These are phyloP conservation scores for Fraxinus ornus DNA, from an alignment of 305 asterid genomes.

Conservation along the genomic window DNA sequence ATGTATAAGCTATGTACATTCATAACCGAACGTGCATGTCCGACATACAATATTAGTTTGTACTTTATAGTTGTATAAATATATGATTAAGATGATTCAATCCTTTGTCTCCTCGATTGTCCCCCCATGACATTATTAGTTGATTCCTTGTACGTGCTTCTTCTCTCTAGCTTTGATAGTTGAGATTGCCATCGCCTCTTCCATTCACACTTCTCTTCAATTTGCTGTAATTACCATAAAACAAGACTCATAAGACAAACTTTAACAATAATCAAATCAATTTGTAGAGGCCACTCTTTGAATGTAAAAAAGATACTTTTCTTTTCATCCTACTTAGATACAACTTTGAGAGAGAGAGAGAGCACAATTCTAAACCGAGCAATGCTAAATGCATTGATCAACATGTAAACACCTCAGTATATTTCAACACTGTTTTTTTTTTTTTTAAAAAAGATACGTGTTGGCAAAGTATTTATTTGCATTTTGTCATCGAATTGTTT, in stretches of 20 bases:
- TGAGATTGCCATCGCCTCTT: conserved; percentile 61
- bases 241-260: background rate
- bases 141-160: conserved; percentile 44
- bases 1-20: background rate
- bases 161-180: conserved; percentile 49
- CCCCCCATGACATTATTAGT: conserved; percentile 58
- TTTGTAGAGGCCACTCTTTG: no score
- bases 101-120: conserved; percentile 47
- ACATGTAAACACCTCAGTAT: background rate
- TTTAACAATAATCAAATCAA: background rate
- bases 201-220: conserved; percentile 55
- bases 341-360: background rate
- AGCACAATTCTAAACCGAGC: background rate
- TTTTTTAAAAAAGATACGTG: background rate
- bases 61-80: background rate
- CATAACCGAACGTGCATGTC: background rate
- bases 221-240: conserved; percentile 31
- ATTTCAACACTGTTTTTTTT: no score
- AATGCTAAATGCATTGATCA: background rate
- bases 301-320: no score
- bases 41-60: background rate
- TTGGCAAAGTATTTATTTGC: no score
- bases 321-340: background rate
- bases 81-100: conserved; percentile 21
- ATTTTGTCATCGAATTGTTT: no score